Conservation (phyloP, 371 early-diverging fungal species). For the Syncephalastrum sp. region DNA sequence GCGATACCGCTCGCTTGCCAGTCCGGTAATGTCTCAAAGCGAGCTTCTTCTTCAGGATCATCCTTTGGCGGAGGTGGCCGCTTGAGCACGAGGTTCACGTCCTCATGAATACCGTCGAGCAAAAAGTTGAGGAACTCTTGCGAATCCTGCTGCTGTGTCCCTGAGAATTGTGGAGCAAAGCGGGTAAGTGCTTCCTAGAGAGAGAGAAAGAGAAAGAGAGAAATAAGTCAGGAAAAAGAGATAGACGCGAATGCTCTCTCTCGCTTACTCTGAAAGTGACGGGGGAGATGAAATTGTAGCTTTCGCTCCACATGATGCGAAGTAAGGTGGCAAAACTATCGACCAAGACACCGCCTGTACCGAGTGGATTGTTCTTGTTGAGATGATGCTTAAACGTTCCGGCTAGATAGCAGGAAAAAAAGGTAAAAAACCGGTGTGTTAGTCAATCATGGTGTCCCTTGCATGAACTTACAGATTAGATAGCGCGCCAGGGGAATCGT, state of each 20-base stretch:
- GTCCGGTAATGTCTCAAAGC: constrained; percentile 45
- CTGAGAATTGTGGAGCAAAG: constrained; percentile 67
- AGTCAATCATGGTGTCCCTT: too few relatives aligned
- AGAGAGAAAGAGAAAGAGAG: neutral
- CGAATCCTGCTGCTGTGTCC: constrained; percentile 78
- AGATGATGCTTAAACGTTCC: constrained; percentile 72
- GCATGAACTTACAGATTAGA: constrained; percentile 55
- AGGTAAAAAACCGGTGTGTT: neutral
- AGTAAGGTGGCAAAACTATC: constrained; percentile 71
- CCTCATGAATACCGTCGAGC: constrained; percentile 79
- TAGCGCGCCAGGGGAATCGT: constrained; percentile 85
- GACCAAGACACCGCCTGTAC: constrained; percentile 76
- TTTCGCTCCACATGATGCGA: constrained; percentile 68
- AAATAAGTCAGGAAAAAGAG: neutral
- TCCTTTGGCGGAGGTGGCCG: constrained; percentile 27
- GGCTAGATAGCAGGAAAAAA: constrained; percentile 23
- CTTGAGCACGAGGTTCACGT: constrained; percentile 50
- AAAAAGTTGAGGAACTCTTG: constrained; percentile 75
- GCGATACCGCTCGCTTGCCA: constrained; percentile 62
- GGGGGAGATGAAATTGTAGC: constrained; percentile 57
- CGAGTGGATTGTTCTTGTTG: constrained; percentile 77
- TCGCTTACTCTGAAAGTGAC: constrained; percentile 43
- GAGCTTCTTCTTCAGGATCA: constrained; percentile 37
- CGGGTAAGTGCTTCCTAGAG: constrained; percentile 52
- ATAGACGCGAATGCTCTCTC: neutral